Evolutionary conservation across 1,284 basidiomycete species (phyloP).

Genomic region (Lentinula novae-zelandiae): DNA sequence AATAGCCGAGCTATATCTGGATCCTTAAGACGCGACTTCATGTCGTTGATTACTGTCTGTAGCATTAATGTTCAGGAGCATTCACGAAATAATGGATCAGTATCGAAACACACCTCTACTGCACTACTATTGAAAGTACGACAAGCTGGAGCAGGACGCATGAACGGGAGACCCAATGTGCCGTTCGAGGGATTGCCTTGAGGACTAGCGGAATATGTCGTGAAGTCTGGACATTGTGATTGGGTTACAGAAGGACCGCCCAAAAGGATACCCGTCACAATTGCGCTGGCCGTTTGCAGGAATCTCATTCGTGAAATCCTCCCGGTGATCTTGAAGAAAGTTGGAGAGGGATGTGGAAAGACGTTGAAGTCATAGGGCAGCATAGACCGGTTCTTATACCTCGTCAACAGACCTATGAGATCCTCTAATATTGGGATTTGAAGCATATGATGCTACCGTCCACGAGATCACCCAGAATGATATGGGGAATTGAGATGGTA

Average conservation of each 20-base stretch:
- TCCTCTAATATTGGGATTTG: not conserved
- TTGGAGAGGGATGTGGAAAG: slow-evolving; percentile 1
- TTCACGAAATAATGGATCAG: not conserved
- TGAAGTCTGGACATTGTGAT: slow-evolving; percentile 60
- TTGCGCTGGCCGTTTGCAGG: slow-evolving; percentile 17
- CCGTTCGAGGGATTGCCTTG: slow-evolving; percentile 59
- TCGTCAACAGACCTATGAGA: not conserved
- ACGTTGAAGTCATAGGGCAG: not conserved
- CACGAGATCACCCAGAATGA: not conserved
- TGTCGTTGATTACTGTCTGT: slow-evolving; percentile 64
- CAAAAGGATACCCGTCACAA: slow-evolving; percentile 25
- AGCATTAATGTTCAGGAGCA: not conserved
- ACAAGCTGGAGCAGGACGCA: slow-evolving; percentile 64
- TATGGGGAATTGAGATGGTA: not conserved
- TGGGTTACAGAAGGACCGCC: slow-evolving; percentile 22
- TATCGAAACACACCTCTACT: slow-evolving; percentile 50
- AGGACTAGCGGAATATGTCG: slow-evolving; percentile 55
- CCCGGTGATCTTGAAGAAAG: slow-evolving; percentile 15
- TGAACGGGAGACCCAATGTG: slow-evolving; percentile 61
- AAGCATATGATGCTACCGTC: not conserved
- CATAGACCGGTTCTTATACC: not conserved
- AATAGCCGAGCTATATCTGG: slow-evolving; percentile 72
- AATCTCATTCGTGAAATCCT: slow-evolving; percentile 26
- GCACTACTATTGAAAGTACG: slow-evolving; percentile 69
- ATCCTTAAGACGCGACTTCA: slow-evolving; percentile 67